A percentile compares a stretch with the other conserved stretches of the same genome.
Evolutionary conservation across 306 rosid species (phyloP).

Genomic region (Morella rubra): DNA sequence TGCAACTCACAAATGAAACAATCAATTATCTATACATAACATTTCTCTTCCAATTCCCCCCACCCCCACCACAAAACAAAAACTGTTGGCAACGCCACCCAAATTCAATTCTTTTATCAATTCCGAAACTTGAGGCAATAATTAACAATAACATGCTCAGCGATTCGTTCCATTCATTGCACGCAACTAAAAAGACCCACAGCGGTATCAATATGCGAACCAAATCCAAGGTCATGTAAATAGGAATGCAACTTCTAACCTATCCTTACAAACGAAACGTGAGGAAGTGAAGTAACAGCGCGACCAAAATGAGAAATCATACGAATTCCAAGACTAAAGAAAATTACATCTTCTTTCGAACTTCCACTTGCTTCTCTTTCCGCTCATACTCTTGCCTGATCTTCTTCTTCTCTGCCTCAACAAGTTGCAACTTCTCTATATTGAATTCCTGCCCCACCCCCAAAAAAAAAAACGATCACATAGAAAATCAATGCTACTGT

Average conservation of each 20-base stretch:
- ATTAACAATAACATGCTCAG: background rate
- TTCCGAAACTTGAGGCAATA: background rate
- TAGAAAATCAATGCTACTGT: background rate
- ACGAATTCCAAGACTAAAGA: background rate
- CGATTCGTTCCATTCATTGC: background rate
- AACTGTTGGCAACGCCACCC: no score
- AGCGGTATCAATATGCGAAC: background rate
- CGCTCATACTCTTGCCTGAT: constrained; percentile 93
- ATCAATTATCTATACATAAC: background rate
- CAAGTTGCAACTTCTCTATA: constrained; percentile 91
- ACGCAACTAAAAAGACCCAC: background rate
- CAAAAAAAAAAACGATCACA: background rate
- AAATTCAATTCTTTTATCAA: background rate
- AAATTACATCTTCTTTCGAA: constrained; percentile 87
- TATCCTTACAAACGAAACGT: background rate
- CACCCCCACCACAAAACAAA: background rate
- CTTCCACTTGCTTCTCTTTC: constrained; percentile 86
- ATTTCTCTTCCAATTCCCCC: background rate
- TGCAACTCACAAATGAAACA: constrained; percentile 39
- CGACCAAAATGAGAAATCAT: background rate
- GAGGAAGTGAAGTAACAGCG: background rate
- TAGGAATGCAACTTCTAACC: background rate
- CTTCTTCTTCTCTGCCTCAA: constrained; percentile 96
- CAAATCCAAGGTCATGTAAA: background rate
- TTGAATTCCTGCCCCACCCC: constrained; percentile 66